A percentile compares a stretch with the other conserved stretches of the same genome.
Evolutionary conservation across 176 grass and related monocot species (phyloP).

Genomic region (Chrysopogon serrulatus): DNA sequence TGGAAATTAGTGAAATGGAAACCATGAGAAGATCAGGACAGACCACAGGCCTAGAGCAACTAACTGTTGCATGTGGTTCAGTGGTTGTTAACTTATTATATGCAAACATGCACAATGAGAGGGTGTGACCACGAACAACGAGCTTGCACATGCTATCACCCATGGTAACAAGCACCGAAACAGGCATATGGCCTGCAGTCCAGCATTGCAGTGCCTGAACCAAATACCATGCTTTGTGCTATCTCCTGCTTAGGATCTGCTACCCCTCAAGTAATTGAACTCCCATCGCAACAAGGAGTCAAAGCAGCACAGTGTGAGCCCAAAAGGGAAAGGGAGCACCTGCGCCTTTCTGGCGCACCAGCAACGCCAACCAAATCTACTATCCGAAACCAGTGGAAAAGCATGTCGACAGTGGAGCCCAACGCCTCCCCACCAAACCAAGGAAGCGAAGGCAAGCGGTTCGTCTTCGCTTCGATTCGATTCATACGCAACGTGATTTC

Average conservation of each 20-base stretch:
- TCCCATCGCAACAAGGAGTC: neutral
- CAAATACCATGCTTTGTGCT: neutral
- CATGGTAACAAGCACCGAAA: neutral
- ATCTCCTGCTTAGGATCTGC: neutral
- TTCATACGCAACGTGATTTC: neutral
- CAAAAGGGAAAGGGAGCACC: neutral
- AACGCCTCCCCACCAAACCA: conserved; percentile 13
- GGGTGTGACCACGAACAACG: neutral
- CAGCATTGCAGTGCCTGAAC: neutral
- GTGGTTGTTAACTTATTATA: neutral
- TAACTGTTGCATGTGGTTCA: neutral
- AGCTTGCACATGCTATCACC: neutral
- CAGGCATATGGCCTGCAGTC: neutral
- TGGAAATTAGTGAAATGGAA: neutral
- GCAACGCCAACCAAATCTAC: neutral
- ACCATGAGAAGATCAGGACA: neutral
- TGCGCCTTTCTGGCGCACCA: neutral
- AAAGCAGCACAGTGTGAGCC: neutral
- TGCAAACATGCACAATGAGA: neutral
- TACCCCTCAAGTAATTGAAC: neutral
- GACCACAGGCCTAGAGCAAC: neutral
- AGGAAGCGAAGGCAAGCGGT: neutral
- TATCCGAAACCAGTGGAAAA: neutral
- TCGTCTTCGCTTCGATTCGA: neutral
- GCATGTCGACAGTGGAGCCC: neutral